Conservation (phyloP, 306 rosid genomes). For the Cercis canadensis region DNA sequence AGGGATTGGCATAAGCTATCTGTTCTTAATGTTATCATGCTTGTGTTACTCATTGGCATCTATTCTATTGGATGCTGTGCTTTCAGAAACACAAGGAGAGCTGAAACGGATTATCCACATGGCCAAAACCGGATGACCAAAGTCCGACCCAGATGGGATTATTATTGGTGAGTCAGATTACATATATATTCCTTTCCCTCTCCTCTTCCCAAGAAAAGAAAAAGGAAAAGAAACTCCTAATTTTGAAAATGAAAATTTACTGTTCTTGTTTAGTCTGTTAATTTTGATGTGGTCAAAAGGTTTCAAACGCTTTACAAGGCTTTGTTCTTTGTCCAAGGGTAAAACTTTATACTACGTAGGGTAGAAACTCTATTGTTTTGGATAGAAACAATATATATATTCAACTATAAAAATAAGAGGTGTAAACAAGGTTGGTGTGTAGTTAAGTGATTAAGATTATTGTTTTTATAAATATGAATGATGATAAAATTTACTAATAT, state of each 20-base stretch:
- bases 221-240: not conserved
- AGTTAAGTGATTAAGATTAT: too few species aligned
- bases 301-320: constrained; percentile 13
- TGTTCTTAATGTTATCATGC: constrained; percentile 67
- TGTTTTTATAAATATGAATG: too few species aligned
- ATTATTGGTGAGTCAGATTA: constrained; percentile 58
- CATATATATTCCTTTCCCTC: too few species aligned
- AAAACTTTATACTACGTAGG: too few species aligned
- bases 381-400: too few species aligned
- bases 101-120: constrained; percentile 70
- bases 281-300: not conserved
- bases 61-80: constrained; percentile 94
- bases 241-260: not conserved
- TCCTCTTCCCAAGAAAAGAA: too few species aligned
- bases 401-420: too few species aligned
- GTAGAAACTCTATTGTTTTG: too few species aligned
- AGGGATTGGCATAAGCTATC: constrained; percentile 89
- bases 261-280: not conserved
- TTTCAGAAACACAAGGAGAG: constrained; percentile 74
- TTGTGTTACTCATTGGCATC: constrained; percentile 72
- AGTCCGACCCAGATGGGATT: constrained; percentile 91
- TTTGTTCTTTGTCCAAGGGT: too few species aligned
- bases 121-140: constrained; percentile 79
- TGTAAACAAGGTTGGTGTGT: too few species aligned
- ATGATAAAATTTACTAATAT: too few species aligned